phyloP scores from a whole-genome alignment of 108 stramenopile genomes.

The Nannochloropsis gaditana region DNA sequence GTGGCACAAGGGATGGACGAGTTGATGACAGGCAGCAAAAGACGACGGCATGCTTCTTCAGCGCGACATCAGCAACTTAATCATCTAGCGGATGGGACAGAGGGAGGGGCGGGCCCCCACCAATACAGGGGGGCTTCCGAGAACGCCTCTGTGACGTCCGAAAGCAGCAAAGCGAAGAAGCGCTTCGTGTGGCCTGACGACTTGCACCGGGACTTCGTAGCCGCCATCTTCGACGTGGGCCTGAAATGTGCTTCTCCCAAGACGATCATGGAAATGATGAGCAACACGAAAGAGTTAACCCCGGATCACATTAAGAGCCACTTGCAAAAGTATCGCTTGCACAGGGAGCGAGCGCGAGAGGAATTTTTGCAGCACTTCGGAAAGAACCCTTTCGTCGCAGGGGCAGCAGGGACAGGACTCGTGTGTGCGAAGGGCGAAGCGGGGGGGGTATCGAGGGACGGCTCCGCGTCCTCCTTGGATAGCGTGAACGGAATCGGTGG shows the following conservation, averaged over 20 bases:
- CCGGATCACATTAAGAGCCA: constrained; percentile 90
- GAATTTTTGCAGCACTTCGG: constrained; percentile 71
- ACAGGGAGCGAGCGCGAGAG: constrained; percentile 70
- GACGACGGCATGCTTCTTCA: constrained; percentile 7
- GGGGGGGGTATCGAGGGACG: not conserved
- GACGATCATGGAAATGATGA: constrained; percentile 83
- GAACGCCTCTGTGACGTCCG: not conserved
- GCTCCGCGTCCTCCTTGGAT: not conserved
- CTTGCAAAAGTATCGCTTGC: constrained; percentile 86
- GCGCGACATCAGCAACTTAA: not conserved
- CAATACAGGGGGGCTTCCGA: not conserved
- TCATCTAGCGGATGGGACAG: not conserved
- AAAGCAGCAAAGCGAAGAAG: constrained; percentile 17
- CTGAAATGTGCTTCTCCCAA: constrained; percentile 85
- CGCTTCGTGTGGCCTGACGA: constrained; percentile 16
- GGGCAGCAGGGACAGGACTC: not conserved
- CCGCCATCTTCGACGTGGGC: constrained; percentile 84
- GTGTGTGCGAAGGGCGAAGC: not conserved
- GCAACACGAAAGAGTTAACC: constrained; percentile 63
- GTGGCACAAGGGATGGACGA: not conserved
- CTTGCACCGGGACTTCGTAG: not conserved
- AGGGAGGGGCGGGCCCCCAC: not conserved
- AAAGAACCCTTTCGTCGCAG: not conserved
- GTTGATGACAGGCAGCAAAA: not conserved
- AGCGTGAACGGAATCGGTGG: not conserved